Conservation (phyloP, 805 yeast genomes). For the Spathaspora passalidarum region DNA sequence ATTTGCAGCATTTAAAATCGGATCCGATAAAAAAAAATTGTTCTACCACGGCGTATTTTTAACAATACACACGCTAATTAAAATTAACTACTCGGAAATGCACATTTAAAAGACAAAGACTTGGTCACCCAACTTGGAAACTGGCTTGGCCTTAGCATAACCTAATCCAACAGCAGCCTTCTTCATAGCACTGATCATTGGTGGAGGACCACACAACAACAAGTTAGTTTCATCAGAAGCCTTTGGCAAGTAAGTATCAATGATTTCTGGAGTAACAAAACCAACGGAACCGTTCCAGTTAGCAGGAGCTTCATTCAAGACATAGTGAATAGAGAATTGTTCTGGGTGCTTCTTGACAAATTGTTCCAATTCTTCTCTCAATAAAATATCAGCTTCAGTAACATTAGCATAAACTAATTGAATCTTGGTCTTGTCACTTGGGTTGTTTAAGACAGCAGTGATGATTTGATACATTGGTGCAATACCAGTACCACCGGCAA, state of each 20-base stretch:
- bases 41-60: no score
- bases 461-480: constrained; percentile 95
- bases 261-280: constrained; percentile 71
- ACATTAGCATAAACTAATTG: constrained; percentile 79
- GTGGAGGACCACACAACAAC: constrained; percentile 91
- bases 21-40: no score
- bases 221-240: constrained; percentile 62
- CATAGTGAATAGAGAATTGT: constrained; percentile 63
- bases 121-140: constrained; percentile 86
- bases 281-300: constrained; percentile 80
- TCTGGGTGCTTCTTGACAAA: constrained; percentile 56
- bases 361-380: constrained; percentile 75
- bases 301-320: constrained; percentile 69
- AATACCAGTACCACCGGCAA: constrained; percentile 96
- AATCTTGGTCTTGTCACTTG: constrained; percentile 74
- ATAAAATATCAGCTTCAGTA: constrained; percentile 72
- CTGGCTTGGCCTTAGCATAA: constrained; percentile 79
- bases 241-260: constrained; percentile 61
- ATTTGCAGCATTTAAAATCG: no score
- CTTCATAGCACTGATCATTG: constrained; percentile 83
- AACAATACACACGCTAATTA: no score
- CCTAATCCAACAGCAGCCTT: constrained; percentile 75
- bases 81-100: neutral
- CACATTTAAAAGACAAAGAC: constrained; percentile 77
- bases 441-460: constrained; percentile 73